Conservation (phyloP, 2,329 filamentous ascomycete species). For the Alternaria panax region DNA sequence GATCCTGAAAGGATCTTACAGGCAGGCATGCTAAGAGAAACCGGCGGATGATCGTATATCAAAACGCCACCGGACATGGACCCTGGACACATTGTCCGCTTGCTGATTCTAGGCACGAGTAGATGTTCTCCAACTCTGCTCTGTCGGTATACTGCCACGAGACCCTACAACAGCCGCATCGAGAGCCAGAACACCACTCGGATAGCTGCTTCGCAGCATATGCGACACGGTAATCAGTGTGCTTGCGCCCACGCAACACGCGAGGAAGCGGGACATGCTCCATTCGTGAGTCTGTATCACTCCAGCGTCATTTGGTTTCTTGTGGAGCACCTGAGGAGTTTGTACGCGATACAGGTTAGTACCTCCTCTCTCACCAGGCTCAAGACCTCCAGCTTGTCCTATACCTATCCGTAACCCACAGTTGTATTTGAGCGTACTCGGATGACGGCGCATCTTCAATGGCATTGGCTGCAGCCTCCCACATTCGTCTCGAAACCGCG, state of each 20-base stretch:
- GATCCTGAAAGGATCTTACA: slow-evolving; percentile 26
- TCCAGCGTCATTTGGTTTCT: slow-evolving; percentile 25
- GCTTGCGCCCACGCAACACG: slow-evolving; percentile 44
- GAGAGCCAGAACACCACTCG: slow-evolving; percentile 27
- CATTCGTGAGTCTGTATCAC: slow-evolving; percentile 40
- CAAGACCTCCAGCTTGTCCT: slow-evolving; percentile 22
- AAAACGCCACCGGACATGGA: slow-evolving; percentile 23
- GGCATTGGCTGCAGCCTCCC: slow-evolving; percentile 21
- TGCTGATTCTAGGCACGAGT: slow-evolving; percentile 4
- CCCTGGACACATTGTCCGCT: slow-evolving; percentile 6
- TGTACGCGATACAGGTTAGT: slow-evolving; percentile 27
- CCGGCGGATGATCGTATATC: slow-evolving; percentile 1
- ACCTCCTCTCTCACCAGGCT: slow-evolving; percentile 17
- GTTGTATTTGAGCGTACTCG: slow-evolving; percentile 2
- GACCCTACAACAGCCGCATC: slow-evolving; percentile 32
- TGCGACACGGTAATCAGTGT: slow-evolving; percentile 39
- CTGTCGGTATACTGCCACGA: slow-evolving; percentile 16
- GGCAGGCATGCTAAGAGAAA: slow-evolving; percentile 19
- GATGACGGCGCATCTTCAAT: slow-evolving; percentile 19
- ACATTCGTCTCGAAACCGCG: slow-evolving; percentile 22
- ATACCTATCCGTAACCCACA: slow-evolving; percentile 16
- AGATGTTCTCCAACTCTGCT: slow-evolving; percentile 10
- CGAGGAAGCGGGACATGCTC: slow-evolving; percentile 34
- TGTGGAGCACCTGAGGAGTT: slow-evolving; percentile 26
- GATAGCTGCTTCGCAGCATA: slow-evolving; percentile 34